Percentiles rank a stretch among this genome's conserved stretches.
Evolutionary conservation across 495 filamentous ascomycete species (phyloP).

Genomic region (Xylaria bambusicola): DNA sequence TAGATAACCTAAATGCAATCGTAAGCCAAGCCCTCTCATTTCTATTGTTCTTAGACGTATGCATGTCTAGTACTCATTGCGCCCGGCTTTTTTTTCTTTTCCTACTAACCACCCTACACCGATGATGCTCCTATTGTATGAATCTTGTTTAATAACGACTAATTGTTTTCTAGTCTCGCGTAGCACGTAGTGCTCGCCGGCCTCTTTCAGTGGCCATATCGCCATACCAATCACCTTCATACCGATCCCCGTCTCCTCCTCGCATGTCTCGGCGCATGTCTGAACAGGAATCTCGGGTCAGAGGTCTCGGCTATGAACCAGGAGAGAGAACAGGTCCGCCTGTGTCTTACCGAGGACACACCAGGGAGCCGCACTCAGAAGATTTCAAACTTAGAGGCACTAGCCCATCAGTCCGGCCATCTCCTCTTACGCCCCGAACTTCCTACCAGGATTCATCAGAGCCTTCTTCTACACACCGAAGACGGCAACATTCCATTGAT

Average conservation of each 20-base stretch:
- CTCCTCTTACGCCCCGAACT: conserved; percentile 46
- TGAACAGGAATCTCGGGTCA: conserved; percentile 45
- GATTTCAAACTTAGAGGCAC: conserved; percentile 26
- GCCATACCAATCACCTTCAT: conserved; percentile 23
- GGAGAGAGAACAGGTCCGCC: conserved; percentile 30
- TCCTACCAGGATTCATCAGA: conserved; percentile 50
- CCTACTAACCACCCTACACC: no score
- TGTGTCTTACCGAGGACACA: conserved; percentile 35
- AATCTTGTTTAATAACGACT: conserved; percentile 14
- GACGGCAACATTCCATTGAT: conserved; percentile 44
- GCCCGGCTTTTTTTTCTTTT: background rate
- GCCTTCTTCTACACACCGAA: conserved; percentile 42
- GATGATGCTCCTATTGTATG: background rate
- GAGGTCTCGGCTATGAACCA: conserved; percentile 31
- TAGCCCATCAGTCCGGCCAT: conserved; percentile 35
- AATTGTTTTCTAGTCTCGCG: conserved; percentile 39
- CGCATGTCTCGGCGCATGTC: conserved; percentile 45
- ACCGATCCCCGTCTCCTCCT: conserved; percentile 39
- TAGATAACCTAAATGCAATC: conserved; percentile 38
- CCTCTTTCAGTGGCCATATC: conserved; percentile 46
- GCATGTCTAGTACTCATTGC: conserved; percentile 9
- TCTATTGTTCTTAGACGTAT: conserved; percentile 17
- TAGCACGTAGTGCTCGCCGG: conserved; percentile 42
- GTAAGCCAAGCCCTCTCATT: conserved; percentile 38
- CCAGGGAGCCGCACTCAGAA: conserved; percentile 28